Conservation (phyloP, 1,284 basidiomycete species). For the Cryptococcus jaspeensis region DNA sequence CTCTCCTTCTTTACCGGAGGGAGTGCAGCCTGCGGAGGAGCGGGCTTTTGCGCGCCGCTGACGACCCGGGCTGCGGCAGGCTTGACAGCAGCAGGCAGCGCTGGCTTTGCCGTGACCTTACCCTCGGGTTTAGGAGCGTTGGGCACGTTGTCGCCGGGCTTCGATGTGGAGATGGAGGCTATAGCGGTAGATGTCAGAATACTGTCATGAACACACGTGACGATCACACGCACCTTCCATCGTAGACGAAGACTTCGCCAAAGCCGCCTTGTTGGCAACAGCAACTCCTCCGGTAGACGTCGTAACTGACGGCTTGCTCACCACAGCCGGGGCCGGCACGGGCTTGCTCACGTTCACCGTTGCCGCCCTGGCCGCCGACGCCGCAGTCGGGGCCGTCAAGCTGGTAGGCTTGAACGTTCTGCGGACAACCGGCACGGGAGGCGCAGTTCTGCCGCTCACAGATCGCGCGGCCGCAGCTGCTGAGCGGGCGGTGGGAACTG, state of each 20-base stretch:
- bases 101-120: constrained; percentile 6
- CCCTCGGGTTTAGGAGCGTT: constrained; percentile 4
- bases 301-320: constrained; percentile 10
- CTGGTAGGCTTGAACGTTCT: constrained; percentile 19
- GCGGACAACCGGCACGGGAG: constrained; percentile 9
- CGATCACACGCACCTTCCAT: too few relatives aligned
- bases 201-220: too few relatives aligned
- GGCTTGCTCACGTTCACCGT: neutral
- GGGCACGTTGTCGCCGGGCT: neutral
- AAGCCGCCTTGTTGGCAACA: neutral
- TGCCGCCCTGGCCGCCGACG: constrained; percentile 10
- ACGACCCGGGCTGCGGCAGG: constrained; percentile 5
- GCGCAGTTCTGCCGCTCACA: constrained; percentile 2
- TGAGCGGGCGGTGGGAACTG: constrained; percentile 12
- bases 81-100: constrained; percentile 7
- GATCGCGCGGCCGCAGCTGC: constrained; percentile 1
- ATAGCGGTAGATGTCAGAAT: neutral
- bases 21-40: constrained; percentile 17
- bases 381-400: constrained; percentile 9
- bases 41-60: constrained; percentile 8
- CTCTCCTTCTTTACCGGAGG: constrained; percentile 37
- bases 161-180: neutral
- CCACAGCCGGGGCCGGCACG: constrained; percentile 3
- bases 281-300: constrained; percentile 7
- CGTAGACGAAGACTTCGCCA: too few relatives aligned